These are phyloP conservation scores for Diaporthe batatas DNA, from an alignment of 2,329 filamentous ascomycete genomes.

Conservation along the genomic window DNA sequence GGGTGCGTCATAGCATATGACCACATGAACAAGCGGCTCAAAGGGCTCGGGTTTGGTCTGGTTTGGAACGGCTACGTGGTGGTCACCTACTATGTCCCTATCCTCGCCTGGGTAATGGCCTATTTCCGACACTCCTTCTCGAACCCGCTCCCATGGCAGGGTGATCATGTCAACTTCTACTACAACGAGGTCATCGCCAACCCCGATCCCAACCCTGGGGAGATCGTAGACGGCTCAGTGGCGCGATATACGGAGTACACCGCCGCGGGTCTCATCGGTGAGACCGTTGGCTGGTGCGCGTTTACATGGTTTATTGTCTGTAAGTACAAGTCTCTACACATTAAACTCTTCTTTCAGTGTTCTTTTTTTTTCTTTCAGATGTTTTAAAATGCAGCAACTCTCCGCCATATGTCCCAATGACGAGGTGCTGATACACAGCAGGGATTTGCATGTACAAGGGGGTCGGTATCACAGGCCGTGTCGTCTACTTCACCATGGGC, in stretches of 20 bases:
- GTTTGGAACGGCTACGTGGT: slow-evolving; percentile 20
- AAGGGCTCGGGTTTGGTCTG: slow-evolving; percentile 2
- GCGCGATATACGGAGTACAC: slow-evolving; percentile 2
- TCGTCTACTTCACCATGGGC: slow-evolving; percentile 9
- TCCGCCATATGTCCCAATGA: background rate
- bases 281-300: slow-evolving; percentile 14
- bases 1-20: slow-evolving; percentile 5
- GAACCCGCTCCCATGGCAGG: slow-evolving; percentile 7
- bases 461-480: background rate
- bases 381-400: too few species aligned
- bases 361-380: too few species aligned
- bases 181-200: slow-evolving; percentile 14
- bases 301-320: slow-evolving; percentile 10
- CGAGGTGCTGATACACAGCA: background rate
- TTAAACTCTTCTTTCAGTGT: too few species aligned
- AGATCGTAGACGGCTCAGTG: background rate
- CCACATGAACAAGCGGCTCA: slow-evolving; percentile 15
- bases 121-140: slow-evolving; percentile 16
- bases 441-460: slow-evolving; percentile 14
- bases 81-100: background rate
- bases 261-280: background rate
- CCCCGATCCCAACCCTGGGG: background rate
- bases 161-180: slow-evolving; percentile 7
- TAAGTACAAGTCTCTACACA: too few species aligned
- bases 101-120: background rate